Percentiles rank a stretch among this genome's conserved stretches.
phyloP scores from a whole-genome alignment of 306 rosid genomes.

The Cicer bijugum region DNA sequence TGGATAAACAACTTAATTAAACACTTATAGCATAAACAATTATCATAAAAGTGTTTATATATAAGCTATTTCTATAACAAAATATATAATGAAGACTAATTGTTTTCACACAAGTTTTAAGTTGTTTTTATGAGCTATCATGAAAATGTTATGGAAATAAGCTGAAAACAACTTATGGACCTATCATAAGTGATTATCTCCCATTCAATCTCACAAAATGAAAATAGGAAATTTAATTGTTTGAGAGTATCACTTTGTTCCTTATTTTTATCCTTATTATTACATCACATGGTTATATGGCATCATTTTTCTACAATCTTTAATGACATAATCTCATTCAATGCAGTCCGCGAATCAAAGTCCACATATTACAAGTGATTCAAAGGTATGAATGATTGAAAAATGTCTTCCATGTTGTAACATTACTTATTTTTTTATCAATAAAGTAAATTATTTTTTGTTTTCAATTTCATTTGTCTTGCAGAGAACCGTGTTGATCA shows the following conservation, averaged over 20 bases:
- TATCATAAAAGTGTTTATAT: too few species aligned
- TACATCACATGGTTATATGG: background rate
- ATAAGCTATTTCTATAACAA: too few species aligned
- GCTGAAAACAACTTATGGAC: too few species aligned
- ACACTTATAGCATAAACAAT: too few species aligned
- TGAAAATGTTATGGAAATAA: too few species aligned
- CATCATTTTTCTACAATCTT: background rate
- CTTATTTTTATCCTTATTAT: background rate
- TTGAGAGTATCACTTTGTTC: background rate
- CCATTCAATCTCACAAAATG: background rate
- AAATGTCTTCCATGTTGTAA: slow-evolving; percentile 13
- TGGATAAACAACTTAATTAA: too few species aligned
- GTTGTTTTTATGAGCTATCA: too few species aligned
- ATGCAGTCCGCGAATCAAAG: slow-evolving; percentile 39
- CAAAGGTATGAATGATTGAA: slow-evolving; percentile 42
- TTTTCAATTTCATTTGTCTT: slow-evolving; percentile 21
- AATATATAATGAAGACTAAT: too few species aligned
- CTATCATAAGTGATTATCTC: too few species aligned
- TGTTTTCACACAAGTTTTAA: too few species aligned
- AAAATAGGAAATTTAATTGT: background rate
- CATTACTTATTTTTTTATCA: background rate
- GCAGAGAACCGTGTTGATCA: slow-evolving; percentile 43
- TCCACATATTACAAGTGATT: slow-evolving; percentile 45
- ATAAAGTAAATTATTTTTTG: slow-evolving; percentile 1
- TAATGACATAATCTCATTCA: slow-evolving; percentile 30